Conservation (phyloP, 805 yeast species). For the Yarrowia osloensis region DNA sequence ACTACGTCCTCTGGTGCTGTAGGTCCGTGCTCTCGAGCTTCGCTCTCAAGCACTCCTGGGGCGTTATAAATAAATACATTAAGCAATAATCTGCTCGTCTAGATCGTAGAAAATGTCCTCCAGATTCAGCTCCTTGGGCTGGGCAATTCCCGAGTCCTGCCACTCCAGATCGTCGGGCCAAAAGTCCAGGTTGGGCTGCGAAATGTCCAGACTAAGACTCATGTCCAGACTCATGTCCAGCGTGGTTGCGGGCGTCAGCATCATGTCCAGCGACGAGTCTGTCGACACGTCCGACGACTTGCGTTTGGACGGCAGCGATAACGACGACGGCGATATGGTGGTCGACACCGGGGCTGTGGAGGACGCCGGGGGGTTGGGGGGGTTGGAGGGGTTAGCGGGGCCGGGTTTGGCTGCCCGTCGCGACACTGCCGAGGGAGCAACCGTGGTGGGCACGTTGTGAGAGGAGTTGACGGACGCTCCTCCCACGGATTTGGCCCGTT, state of each 20-base stretch:
- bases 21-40: neutral
- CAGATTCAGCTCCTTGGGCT: slow-evolving; percentile 14
- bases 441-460: neutral
- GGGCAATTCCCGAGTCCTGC: neutral
- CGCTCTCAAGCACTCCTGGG: neutral
- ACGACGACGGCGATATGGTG: slow-evolving; percentile 22
- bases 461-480: neutral
- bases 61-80: slow-evolving; percentile 17
- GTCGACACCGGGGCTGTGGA: neutral
- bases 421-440: neutral
- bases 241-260: neutral
- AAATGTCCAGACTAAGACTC: slow-evolving; percentile 12
- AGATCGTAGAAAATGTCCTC: slow-evolving; percentile 29
- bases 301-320: slow-evolving; percentile 8
- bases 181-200: slow-evolving; percentile 26
- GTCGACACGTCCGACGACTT: slow-evolving; percentile 27
- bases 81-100: slow-evolving; percentile 27
- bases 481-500: neutral
- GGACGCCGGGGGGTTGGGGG: too few species aligned
- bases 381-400: neutral
- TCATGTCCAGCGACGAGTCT: slow-evolving; percentile 16
- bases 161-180: slow-evolving; percentile 27
- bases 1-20: too few species aligned
- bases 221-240: slow-evolving; percentile 18
- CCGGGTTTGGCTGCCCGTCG: neutral